These are phyloP conservation scores for Pythium periplocum DNA, from an alignment of 352 stramenopile genomes.

Conservation along the genomic window DNA sequence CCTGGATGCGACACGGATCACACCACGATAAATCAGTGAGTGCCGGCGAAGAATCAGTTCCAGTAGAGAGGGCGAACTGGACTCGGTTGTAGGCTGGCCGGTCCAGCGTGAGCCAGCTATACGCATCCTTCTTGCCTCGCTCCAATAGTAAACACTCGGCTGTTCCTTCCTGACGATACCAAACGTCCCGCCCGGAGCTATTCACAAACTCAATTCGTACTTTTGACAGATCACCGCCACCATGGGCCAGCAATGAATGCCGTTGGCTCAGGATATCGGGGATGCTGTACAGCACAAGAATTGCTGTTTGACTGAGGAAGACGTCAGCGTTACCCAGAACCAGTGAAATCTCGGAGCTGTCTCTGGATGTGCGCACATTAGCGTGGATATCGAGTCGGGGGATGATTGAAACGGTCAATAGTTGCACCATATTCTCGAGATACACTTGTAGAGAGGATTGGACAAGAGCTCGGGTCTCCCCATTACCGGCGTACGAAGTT, in stretches of 20 bases:
- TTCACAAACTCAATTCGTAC: slow-evolving; percentile 67
- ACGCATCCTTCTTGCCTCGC: slow-evolving; percentile 25
- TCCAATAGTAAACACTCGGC: slow-evolving; percentile 40
- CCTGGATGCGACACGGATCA: slow-evolving; percentile 61
- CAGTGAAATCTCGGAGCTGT: slow-evolving; percentile 38
- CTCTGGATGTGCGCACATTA: slow-evolving; percentile 26
- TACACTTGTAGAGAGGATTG: slow-evolving; percentile 47
- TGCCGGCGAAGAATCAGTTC: slow-evolving; percentile 46
- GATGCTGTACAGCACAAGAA: slow-evolving; percentile 54
- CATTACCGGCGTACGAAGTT: slow-evolving; percentile 19
- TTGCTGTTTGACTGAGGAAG: slow-evolving; percentile 67
- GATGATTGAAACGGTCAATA: slow-evolving; percentile 64
- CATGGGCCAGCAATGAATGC: slow-evolving; percentile 3
- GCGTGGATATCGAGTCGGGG: slow-evolving; percentile 40
- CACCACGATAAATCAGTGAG: neutral
- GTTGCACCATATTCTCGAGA: slow-evolving; percentile 67
- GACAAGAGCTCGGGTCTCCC: slow-evolving; percentile 25
- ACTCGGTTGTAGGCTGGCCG: slow-evolving; percentile 18
- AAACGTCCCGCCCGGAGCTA: slow-evolving; percentile 29
- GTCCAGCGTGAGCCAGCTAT: slow-evolving; percentile 61
- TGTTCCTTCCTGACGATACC: slow-evolving; percentile 65
- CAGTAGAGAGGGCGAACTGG: slow-evolving; percentile 37
- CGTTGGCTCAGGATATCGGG: slow-evolving; percentile 27
- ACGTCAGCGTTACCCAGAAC: slow-evolving; percentile 43
- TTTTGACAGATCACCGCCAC: slow-evolving; percentile 20